Percentiles rank a stretch among this genome's conserved stretches.
phyloP scores from a whole-genome alignment of 169 alveolate species.

The Eimeria acervulina region DNA sequence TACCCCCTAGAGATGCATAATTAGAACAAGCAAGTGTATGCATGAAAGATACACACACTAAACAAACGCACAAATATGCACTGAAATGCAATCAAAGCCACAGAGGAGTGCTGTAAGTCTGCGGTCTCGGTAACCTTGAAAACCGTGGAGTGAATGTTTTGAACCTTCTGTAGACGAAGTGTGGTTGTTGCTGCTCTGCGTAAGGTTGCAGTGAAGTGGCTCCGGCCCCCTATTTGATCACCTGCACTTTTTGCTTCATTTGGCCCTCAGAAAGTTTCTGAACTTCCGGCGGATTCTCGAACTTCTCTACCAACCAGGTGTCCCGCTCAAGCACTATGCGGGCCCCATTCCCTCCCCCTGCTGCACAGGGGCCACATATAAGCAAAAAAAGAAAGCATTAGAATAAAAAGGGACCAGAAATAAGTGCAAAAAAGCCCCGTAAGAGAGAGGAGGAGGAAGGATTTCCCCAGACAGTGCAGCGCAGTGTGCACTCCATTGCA shows the following conservation, averaged over 20 bases:
- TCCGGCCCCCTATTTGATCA: background rate
- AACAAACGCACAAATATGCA: no score
- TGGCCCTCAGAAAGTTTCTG: conserved; percentile 28
- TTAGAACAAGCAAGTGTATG: no score
- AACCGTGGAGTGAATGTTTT: no score
- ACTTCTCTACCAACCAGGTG: conserved; percentile 81
- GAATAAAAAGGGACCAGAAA: background rate
- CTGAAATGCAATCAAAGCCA: no score
- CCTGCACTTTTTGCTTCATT: conserved; percentile 80
- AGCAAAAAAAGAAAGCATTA: background rate
- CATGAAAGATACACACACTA: no score
- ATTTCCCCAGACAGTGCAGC: background rate
- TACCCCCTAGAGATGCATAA: no score
- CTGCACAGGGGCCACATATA: background rate
- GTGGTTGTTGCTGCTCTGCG: no score
- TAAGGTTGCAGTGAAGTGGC: background rate
- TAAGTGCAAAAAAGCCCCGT: background rate
- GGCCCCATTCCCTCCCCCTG: background rate
- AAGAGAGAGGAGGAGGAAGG: background rate
- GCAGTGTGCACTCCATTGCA: background rate
- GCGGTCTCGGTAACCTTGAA: no score
- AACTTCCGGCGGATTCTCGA: conserved; percentile 10
- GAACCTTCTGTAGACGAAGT: background rate
- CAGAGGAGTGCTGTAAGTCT: no score
- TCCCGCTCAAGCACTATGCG: conserved; percentile 76